These are phyloP conservation scores for Drechslerella coelobrocha DNA, from an alignment of 2,329 filamentous ascomycete species.

Conservation along the genomic window DNA sequence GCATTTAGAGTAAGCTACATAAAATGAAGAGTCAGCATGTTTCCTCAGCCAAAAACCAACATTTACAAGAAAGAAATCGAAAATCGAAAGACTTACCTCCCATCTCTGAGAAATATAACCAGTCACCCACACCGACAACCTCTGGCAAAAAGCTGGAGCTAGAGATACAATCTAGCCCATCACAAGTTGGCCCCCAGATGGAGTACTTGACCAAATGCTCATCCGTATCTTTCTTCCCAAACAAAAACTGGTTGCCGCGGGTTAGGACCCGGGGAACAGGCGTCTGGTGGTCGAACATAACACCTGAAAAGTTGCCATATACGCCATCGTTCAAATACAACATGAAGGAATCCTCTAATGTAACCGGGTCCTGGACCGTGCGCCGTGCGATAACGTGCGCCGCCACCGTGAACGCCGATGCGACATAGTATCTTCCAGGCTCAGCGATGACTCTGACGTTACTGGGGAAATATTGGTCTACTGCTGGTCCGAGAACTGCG, in stretches of 20 bases:
- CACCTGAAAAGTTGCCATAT: slow-evolving; percentile 98
- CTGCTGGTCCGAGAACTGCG: slow-evolving; percentile 74
- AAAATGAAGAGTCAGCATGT: slow-evolving; percentile 13
- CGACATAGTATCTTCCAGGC: slow-evolving; percentile 94
- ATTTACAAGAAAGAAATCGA: background rate
- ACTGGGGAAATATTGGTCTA: slow-evolving; percentile 87
- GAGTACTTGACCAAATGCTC: slow-evolving; percentile 77
- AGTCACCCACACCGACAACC: slow-evolving; percentile 88
- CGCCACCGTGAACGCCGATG: slow-evolving; percentile 89
- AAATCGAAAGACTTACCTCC: slow-evolving; percentile 60
- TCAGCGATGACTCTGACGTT: slow-evolving; percentile 89
- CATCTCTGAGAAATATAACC: slow-evolving; percentile 99
- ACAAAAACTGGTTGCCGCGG: slow-evolving; percentile 66
- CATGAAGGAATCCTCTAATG: slow-evolving; percentile 81
- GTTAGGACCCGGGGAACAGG: slow-evolving; percentile 83
- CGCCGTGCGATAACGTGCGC: slow-evolving; percentile 96
- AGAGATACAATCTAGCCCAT: slow-evolving; percentile 94
- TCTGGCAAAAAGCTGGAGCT: slow-evolving; percentile 78
- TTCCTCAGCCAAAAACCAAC: slow-evolving; percentile 18
- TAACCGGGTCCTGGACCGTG: slow-evolving; percentile 73
- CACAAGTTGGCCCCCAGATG: slow-evolving; percentile 97
- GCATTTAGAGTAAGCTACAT: slow-evolving; percentile 87
- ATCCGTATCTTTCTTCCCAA: slow-evolving; percentile 65
- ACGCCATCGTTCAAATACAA: slow-evolving; percentile 96
- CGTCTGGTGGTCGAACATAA: slow-evolving; percentile 98